Conservation (phyloP, 1,284 basidiomycete species). For the Agaricales sp. region DNA sequence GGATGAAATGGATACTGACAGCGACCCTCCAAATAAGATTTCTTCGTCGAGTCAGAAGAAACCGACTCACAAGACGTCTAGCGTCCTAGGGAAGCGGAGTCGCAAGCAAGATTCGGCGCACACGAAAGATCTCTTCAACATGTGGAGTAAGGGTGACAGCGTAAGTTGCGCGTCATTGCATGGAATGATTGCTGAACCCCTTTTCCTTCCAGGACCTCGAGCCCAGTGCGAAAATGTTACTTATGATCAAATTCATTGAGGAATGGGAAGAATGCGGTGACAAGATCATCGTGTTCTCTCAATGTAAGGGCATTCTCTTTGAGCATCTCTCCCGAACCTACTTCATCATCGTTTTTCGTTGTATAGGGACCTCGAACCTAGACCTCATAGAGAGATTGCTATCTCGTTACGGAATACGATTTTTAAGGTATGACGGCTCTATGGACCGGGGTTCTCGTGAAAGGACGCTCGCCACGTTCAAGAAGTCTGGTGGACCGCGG, state of each 20-base stretch:
- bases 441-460: conserved; percentile 48
- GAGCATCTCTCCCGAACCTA: not conserved
- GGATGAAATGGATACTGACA: not conserved
- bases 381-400: conserved; percentile 51
- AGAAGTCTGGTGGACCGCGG: conserved; percentile 39
- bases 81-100: conserved; percentile 3
- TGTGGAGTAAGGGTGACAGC: not conserved
- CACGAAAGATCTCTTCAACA: not conserved
- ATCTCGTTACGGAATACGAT: conserved; percentile 45
- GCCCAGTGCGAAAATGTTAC: conserved; percentile 61
- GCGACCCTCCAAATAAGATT: not conserved
- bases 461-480: conserved; percentile 37
- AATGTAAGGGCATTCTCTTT: conserved; percentile 34
- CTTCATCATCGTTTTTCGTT: no score
- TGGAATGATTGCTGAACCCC: not conserved
- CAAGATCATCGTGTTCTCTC: conserved; percentile 61
- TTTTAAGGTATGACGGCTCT: conserved; percentile 51
- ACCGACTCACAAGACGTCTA: not conserved
- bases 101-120: not conserved
- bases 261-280: conserved; percentile 53
- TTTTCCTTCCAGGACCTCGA: conserved; percentile 37
- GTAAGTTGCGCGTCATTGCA: not conserved
- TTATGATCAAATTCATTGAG: conserved; percentile 39
- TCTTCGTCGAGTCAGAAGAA: not conserved
- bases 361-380: conserved; percentile 65